Conservation (phyloP, 768 basidiomycete species). For the Crucibulum laeve region DNA sequence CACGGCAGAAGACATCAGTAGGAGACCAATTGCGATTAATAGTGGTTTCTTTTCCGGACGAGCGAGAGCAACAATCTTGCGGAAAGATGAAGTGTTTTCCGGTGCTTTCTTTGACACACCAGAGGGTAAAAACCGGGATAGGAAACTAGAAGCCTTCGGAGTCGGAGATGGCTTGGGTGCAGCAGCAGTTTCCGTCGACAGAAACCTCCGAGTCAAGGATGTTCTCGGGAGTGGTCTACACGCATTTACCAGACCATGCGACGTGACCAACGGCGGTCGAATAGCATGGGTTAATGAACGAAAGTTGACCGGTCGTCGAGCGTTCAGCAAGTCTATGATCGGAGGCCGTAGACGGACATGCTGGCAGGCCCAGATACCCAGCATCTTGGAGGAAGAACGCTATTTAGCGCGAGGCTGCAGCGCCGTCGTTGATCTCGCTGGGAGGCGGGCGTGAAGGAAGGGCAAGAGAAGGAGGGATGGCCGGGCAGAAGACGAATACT, state of each 20-base stretch:
- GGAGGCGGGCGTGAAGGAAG: background rate
- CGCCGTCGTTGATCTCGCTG: too few species aligned
- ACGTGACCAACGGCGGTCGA: too few species aligned
- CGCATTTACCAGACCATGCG: too few species aligned
- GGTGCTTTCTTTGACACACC: slow-evolving; percentile 17
- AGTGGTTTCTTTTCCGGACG: slow-evolving; percentile 80
- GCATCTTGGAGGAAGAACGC: slow-evolving; percentile 12
- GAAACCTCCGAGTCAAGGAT: background rate
- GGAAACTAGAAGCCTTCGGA: slow-evolving; percentile 9
- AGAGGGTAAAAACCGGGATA: slow-evolving; percentile 11
- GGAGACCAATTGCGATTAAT: slow-evolving; percentile 67
- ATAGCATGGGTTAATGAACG: too few species aligned
- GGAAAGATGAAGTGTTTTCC: slow-evolving; percentile 56
- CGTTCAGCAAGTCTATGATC: background rate
- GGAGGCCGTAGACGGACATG: slow-evolving; percentile 12
- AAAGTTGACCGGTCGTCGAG: slow-evolving; percentile 3
- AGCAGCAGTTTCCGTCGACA: background rate
- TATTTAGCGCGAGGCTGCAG: background rate
- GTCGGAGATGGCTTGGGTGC: slow-evolving; percentile 7
- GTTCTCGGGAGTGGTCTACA: background rate
- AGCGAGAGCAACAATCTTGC: slow-evolving; percentile 74
- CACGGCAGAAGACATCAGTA: slow-evolving; percentile 85
- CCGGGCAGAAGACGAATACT: too few species aligned
- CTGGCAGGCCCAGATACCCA: slow-evolving; percentile 21
- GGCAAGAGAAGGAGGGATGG: background rate